Conservation (phyloP, 306 rosid genomes). For the Vigna trinervia region DNA sequence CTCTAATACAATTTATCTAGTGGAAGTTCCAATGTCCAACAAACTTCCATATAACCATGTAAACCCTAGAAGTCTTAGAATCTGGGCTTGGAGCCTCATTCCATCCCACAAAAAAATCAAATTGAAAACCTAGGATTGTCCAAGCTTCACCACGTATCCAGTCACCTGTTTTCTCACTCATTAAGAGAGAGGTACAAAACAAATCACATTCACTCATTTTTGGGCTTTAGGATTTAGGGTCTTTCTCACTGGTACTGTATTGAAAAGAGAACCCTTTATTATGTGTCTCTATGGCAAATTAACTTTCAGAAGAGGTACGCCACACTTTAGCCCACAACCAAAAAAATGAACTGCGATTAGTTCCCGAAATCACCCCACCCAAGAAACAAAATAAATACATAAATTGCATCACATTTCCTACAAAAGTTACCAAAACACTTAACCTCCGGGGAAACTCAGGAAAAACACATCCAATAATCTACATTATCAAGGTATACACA, state of each 20-base stretch:
- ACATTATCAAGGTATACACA: not conserved
- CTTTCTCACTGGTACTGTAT: conserved; percentile 1
- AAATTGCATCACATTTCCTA: not conserved
- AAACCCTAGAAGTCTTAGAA: conserved; percentile 9
- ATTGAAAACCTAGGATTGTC: not conserved
- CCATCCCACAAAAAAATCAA: not conserved
- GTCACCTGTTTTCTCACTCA: conserved; percentile 5
- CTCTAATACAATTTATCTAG: conserved; percentile 29
- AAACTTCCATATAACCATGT: not conserved
- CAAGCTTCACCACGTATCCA: not conserved
- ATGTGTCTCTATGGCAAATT: conserved; percentile 2
- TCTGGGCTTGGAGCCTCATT: not conserved
- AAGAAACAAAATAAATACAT: not conserved
- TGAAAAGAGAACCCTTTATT: not conserved
- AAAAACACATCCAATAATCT: conserved; percentile 2
- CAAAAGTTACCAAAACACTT: conserved; percentile 8
- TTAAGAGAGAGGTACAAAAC: not conserved
- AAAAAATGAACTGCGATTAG: conserved; percentile 8
- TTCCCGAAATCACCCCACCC: conserved; percentile 1
- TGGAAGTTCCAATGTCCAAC: conserved; percentile 1
- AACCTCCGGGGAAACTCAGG: not conserved
- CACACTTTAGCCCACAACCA: conserved; percentile 12
- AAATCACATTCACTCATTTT: conserved; percentile 1
- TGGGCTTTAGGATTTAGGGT: not conserved
- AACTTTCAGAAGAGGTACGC: not conserved